These are phyloP conservation scores for Sugiyamaella novakii DNA, from an alignment of 1,139 yeast species.

Conservation along the genomic window DNA sequence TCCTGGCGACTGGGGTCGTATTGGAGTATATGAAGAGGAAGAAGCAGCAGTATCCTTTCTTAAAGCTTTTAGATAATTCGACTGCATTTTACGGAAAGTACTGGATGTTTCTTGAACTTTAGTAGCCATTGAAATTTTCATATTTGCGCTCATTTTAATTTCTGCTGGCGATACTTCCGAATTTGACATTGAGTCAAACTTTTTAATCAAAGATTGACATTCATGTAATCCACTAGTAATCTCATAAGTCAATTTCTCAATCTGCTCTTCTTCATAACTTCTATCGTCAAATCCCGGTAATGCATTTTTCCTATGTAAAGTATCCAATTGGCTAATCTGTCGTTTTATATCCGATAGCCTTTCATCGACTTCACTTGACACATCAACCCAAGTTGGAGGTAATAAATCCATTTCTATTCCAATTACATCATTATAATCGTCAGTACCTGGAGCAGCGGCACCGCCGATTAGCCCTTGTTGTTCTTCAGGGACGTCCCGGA, in stretches of 20 bases:
- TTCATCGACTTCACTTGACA: constrained; percentile 70
- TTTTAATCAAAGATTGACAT: constrained; percentile 75
- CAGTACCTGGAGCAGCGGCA: constrained; percentile 27
- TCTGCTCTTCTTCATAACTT: constrained; percentile 65
- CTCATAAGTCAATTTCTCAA: constrained; percentile 73
- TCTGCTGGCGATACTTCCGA: constrained; percentile 50
- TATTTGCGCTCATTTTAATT: constrained; percentile 68
- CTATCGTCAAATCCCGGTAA: constrained; percentile 86
- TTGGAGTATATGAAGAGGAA: constrained; percentile 11
- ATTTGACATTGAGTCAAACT: constrained; percentile 55
- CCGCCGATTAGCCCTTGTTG: constrained; percentile 62
- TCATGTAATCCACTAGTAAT: constrained; percentile 74
- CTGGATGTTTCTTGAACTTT: constrained; percentile 79
- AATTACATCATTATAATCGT: constrained; percentile 31
- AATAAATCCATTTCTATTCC: constrained; percentile 50
- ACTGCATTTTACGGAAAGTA: constrained; percentile 81
- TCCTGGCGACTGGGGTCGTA: constrained; percentile 15
- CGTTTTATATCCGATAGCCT: constrained; percentile 52
- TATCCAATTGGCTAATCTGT: constrained; percentile 60
- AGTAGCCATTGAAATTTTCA: constrained; percentile 81
- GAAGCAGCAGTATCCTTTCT: constrained; percentile 38
- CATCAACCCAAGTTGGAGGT: constrained; percentile 79
- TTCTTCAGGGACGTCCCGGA: constrained; percentile 58
- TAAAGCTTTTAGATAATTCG: constrained; percentile 72
- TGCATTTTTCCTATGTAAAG: constrained; percentile 75